Evolutionary conservation across 2,329 filamentous ascomycete species (phyloP).

Genomic region (Remersonia thermophila): DNA sequence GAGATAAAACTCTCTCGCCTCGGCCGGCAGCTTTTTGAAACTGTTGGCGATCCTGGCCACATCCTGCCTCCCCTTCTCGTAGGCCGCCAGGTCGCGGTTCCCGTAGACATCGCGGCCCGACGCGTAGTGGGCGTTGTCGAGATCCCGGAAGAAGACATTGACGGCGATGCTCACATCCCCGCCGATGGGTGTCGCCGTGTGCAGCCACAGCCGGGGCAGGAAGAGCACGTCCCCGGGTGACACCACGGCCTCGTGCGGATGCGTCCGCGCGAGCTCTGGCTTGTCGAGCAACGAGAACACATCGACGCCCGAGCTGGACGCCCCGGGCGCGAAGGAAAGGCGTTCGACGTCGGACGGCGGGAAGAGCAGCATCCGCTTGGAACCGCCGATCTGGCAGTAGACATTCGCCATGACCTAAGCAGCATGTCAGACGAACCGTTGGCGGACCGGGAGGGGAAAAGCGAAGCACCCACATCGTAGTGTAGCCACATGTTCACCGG

Average conservation of each 20-base stretch:
- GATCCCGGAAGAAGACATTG: slow-evolving; percentile 77
- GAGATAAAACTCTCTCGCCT: slow-evolving; percentile 65
- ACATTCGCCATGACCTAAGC: slow-evolving; percentile 74
- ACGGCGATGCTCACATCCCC: slow-evolving; percentile 56
- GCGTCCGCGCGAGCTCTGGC: slow-evolving; percentile 27
- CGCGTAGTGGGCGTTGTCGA: slow-evolving; percentile 52
- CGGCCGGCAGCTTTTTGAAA: slow-evolving; percentile 52
- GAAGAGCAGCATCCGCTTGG: slow-evolving; percentile 64
- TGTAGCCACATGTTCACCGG: slow-evolving; percentile 81
- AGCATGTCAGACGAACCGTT: too few species aligned
- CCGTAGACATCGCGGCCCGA: slow-evolving; percentile 74
- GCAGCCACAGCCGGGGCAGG: slow-evolving; percentile 73
- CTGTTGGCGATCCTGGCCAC: slow-evolving; percentile 51
- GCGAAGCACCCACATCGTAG: slow-evolving; percentile 52
- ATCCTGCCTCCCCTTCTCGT: slow-evolving; percentile 68
- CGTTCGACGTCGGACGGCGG: slow-evolving; percentile 61
- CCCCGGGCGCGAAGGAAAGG: slow-evolving; percentile 60
- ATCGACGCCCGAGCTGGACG: slow-evolving; percentile 68
- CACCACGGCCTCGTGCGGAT: slow-evolving; percentile 55
- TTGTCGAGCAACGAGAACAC: slow-evolving; percentile 42
- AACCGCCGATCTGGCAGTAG: slow-evolving; percentile 64
- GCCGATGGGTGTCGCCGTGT: slow-evolving; percentile 52
- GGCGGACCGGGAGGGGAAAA: too few species aligned
- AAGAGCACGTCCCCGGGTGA: slow-evolving; percentile 65
- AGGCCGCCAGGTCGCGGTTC: slow-evolving; percentile 72